A percentile compares a stretch with the other conserved stretches of the same genome.
phyloP scores from a whole-genome alignment of 1,139 yeast species.

The Blastobotrys raffinosifermentans region DNA sequence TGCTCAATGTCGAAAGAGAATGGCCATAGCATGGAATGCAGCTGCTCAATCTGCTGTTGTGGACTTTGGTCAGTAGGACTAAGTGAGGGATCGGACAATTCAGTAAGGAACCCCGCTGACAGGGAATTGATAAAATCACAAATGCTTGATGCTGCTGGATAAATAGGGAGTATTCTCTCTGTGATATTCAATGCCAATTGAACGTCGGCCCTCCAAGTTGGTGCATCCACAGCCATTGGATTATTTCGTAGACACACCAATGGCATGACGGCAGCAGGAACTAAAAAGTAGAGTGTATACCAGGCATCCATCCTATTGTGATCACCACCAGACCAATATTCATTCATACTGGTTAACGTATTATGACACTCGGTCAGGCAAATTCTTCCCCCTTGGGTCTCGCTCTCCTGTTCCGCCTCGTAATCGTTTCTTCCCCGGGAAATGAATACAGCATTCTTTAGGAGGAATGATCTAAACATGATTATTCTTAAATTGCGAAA shows the following conservation, averaged over 20 bases:
- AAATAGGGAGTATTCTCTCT: too few relatives aligned
- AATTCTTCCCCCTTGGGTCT: not conserved
- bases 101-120: too few relatives aligned
- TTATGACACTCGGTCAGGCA: slow-evolving; percentile 2
- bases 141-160: too few relatives aligned
- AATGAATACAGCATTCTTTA: not conserved
- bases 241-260: slow-evolving; percentile 2
- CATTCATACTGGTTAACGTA: not conserved
- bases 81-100: too few relatives aligned
- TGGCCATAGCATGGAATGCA: too few relatives aligned
- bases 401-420: not conserved
- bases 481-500: not conserved
- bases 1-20: too few relatives aligned
- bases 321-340: not conserved
- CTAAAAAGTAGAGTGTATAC: slow-evolving; percentile 1
- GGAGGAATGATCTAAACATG: slow-evolving; percentile 1
- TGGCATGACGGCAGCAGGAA: slow-evolving; percentile 3
- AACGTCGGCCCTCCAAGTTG: too few relatives aligned
- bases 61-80: too few relatives aligned
- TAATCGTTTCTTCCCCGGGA: not conserved
- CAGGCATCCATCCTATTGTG: slow-evolving; percentile 1
- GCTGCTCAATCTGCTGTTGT: too few relatives aligned
- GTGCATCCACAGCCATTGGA: too few relatives aligned
- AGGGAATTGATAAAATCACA: too few relatives aligned
- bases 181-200: too few relatives aligned